These are phyloP conservation scores for Citrus sp. DNA, from an alignment of 345 rosid species.

Conservation along the genomic window DNA sequence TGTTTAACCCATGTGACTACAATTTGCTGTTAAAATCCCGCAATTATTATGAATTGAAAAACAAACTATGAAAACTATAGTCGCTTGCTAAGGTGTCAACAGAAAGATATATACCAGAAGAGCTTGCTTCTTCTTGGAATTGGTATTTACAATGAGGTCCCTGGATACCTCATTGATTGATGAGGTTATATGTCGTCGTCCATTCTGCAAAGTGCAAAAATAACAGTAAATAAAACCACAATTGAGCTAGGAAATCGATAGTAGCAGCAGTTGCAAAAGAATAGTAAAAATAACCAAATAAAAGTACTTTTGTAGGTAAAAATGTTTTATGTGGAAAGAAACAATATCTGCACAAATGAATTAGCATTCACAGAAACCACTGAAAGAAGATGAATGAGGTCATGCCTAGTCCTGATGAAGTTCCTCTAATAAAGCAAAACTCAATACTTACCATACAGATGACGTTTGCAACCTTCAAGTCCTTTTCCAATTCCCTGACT, in stretches of 20 bases:
- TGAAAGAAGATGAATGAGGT: background rate
- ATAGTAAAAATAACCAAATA: background rate
- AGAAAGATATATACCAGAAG: conserved; percentile 58
- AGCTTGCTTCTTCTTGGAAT: conserved; percentile 92
- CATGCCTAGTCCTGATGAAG: background rate
- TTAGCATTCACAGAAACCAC: background rate
- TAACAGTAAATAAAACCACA: conserved; percentile 19
- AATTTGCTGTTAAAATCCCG: background rate
- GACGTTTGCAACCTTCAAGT: conserved; percentile 92
- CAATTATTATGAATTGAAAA: background rate
- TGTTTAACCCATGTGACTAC: background rate
- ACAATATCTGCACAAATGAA: background rate
- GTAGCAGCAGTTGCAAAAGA: background rate
- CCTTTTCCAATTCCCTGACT: conserved; percentile 96
- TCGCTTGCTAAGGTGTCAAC: conserved; percentile 2
- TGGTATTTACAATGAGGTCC: conserved; percentile 90
- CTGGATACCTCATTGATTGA: conserved; percentile 97
- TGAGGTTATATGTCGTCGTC: conserved; percentile 85
- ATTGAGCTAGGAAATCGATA: conserved; percentile 10
- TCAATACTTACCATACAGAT: conserved; percentile 76
- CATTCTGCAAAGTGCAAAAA: conserved; percentile 61
- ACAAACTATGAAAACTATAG: background rate
- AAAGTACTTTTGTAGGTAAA: background rate
- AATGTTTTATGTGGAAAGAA: background rate
- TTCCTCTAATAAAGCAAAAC: conserved; percentile 6